phyloP scores from a whole-genome alignment of 208 protist species.

The Trypanosoma mega region DNA sequence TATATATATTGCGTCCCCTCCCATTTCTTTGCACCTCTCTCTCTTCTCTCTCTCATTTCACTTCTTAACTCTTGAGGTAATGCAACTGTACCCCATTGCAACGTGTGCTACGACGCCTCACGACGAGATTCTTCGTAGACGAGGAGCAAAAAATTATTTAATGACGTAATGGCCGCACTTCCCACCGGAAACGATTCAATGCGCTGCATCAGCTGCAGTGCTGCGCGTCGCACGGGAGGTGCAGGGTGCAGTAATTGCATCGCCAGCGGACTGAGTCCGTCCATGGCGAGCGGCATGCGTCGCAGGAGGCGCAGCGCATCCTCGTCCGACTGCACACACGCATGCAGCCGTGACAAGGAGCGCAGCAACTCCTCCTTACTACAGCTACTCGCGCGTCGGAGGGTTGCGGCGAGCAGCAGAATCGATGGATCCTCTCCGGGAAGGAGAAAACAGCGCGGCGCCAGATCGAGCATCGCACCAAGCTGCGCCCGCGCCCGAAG shows the following conservation, averaged over 20 bases:
- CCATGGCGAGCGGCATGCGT: constrained; percentile 60
- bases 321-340: constrained; percentile 33
- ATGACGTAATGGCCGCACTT: constrained; percentile 48
- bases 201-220: constrained; percentile 39
- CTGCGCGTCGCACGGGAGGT: constrained; percentile 29
- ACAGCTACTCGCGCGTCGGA: constrained; percentile 38
- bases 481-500: constrained; percentile 36
- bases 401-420: constrained; percentile 38
- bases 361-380: constrained; percentile 39
- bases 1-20: too few relatives aligned
- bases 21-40: too few relatives aligned
- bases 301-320: constrained; percentile 61
- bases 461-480: constrained; percentile 41
- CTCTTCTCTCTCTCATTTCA: too few relatives aligned
- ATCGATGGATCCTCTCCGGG: constrained; percentile 38
- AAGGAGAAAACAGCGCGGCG: constrained; percentile 29
- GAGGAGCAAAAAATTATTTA: constrained; percentile 72
- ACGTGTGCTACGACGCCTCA: too few relatives aligned
- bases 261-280: constrained; percentile 59
- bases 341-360: constrained; percentile 40
- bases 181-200: constrained; percentile 51
- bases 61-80: too few relatives aligned
- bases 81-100: too few relatives aligned
- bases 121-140: constrained; percentile 46
- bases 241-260: constrained; percentile 64